These are phyloP conservation scores for Colletotrichum coccodes DNA, from an alignment of 2,329 filamentous ascomycete species.

Conservation along the genomic window DNA sequence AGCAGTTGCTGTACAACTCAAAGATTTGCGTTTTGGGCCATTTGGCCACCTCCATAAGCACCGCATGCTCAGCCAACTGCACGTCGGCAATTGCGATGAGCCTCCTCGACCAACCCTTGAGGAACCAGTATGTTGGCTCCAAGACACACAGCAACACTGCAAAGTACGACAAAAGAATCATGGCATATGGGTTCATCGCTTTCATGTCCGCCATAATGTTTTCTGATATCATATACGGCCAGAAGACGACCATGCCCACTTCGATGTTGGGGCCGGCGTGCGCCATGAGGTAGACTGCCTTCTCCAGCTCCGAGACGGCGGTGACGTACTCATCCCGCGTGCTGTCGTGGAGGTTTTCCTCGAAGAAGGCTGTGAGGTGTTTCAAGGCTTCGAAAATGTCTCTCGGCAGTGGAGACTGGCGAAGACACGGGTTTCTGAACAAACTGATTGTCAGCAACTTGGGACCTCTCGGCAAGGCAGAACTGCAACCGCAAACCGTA, in stretches of 20 bases:
- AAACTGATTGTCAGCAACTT: not conserved
- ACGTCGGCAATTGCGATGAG: conserved; percentile 36
- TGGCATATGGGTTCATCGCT: conserved; percentile 36
- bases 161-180: conserved; percentile 41
- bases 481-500: not conserved
- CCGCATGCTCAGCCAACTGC: not conserved
- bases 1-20: not conserved
- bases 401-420: not conserved
- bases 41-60: not conserved
- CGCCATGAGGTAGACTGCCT: conserved; percentile 34
- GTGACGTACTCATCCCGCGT: conserved; percentile 35
- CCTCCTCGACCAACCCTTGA: conserved; percentile 38
- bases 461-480: no score
- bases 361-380: not conserved
- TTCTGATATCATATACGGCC: conserved; percentile 40
- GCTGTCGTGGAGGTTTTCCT: not conserved
- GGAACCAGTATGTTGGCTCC: conserved; percentile 40
- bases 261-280: conserved; percentile 39
- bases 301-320: conserved; percentile 35
- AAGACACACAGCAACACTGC: conserved; percentile 37
- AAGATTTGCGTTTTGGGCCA: conserved; percentile 24
- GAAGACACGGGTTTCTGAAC: conserved; percentile 6
- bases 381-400: conserved; percentile 20
- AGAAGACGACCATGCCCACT: conserved; percentile 35
- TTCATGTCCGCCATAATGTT: conserved; percentile 40